Evolutionary conservation across 2,329 filamentous ascomycete genomes (phyloP).

Genomic region (Ascochyta rabiei): DNA sequence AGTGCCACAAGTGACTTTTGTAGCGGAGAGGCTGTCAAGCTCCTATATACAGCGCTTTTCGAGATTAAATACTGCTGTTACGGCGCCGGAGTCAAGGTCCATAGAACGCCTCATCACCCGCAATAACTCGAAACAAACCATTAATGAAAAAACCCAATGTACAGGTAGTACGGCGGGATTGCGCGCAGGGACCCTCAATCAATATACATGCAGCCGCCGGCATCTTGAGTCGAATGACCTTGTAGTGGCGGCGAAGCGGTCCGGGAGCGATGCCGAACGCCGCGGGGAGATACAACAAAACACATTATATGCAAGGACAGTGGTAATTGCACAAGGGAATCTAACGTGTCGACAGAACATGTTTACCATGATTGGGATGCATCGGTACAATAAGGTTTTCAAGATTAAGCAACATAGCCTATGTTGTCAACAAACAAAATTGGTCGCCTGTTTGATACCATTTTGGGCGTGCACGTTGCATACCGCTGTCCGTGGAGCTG

Average conservation of each 20-base stretch:
- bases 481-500: too few relatives aligned
- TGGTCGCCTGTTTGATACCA: too few relatives aligned
- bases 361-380: not conserved
- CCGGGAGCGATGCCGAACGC: constrained; percentile 21
- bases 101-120: constrained; percentile 2
- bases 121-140: constrained; percentile 30
- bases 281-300: too few relatives aligned
- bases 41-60: constrained; percentile 29
- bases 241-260: constrained; percentile 44
- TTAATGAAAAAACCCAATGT: constrained; percentile 17
- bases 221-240: constrained; percentile 12
- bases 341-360: not conserved
- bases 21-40: not conserved
- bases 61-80: not conserved
- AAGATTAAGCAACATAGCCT: constrained; percentile 20
- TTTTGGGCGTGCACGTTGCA: too few relatives aligned
- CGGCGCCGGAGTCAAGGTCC: constrained; percentile 14
- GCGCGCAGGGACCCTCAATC: constrained; percentile 39
- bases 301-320: not conserved
- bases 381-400: not conserved
- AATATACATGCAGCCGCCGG: constrained; percentile 44
- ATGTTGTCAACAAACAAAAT: too few relatives aligned
- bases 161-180: constrained; percentile 15
- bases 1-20: not conserved
- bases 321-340: not conserved